phyloP scores from a whole-genome alignment of 2,329 filamentous ascomycete genomes.

The Elsinoe ampelina region DNA sequence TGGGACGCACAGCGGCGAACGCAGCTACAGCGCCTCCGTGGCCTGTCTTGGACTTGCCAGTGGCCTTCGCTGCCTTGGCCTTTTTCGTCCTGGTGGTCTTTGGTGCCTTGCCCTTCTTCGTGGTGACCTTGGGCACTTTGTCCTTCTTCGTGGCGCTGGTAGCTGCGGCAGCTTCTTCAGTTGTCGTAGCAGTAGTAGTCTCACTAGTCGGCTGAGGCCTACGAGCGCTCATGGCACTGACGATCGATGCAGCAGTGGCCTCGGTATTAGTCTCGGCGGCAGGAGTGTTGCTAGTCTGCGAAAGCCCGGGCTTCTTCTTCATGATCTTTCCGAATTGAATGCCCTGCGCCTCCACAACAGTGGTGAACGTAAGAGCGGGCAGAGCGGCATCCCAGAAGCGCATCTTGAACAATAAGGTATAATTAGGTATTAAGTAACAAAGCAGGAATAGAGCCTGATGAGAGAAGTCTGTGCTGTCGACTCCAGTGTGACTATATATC shows the following conservation, averaged over 20 bases:
- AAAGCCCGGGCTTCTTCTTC: slow-evolving; percentile 8
- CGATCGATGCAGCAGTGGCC: not conserved
- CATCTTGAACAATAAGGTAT: not conserved
- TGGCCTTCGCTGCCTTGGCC: not conserved
- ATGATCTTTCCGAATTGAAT: slow-evolving; percentile 8
- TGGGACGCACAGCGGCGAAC: not conserved
- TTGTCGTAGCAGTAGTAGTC: not conserved
- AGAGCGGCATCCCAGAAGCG: slow-evolving; percentile 10
- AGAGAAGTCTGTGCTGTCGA: not conserved
- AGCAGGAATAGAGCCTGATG: not conserved
- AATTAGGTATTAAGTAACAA: not conserved
- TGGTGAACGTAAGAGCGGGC: slow-evolving; percentile 1
- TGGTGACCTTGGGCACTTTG: not conserved
- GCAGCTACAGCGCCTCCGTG: not conserved
- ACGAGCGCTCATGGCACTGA: not conserved
- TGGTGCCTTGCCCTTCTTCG: not conserved
- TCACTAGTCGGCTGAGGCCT: not conserved
- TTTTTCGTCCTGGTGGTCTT: not conserved
- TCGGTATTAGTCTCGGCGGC: not conserved
- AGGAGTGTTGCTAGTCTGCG: not conserved
- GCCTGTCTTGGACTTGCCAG: not conserved
- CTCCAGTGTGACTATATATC: not conserved
- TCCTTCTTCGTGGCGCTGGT: not conserved
- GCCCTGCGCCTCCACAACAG: slow-evolving; percentile 10
- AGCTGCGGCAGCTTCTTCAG: not conserved